Conservation (phyloP, 495 filamentous ascomycete species). For the Paragyromitra xinjiangensis region DNA sequence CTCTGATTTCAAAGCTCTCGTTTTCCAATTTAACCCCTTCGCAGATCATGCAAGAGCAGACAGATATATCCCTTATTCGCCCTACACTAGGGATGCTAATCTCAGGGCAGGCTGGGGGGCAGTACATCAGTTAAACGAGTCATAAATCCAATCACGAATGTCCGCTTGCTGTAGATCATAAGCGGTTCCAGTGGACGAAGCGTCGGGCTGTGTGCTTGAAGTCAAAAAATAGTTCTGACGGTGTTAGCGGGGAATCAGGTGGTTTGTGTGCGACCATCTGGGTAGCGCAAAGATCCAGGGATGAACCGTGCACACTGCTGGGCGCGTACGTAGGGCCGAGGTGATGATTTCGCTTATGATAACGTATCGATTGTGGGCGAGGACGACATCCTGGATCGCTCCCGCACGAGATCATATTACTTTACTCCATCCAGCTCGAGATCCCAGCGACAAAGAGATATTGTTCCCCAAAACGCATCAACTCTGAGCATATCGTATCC, state of each 20-base stretch:
- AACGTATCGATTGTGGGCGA: slow-evolving; percentile 30
- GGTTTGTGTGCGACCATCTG: slow-evolving; percentile 16
- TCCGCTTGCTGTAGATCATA: slow-evolving; percentile 28
- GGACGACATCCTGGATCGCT: slow-evolving; percentile 9
- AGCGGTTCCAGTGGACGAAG: slow-evolving; percentile 37
- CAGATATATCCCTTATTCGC: slow-evolving; percentile 11
- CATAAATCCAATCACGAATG: slow-evolving; percentile 19
- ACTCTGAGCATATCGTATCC: too few species aligned
- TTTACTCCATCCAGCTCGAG: too few species aligned
- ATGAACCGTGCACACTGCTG: slow-evolving; percentile 47
- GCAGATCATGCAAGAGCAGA: slow-evolving; percentile 10
- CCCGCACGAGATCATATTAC: slow-evolving; percentile 15
- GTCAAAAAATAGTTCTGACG: slow-evolving; percentile 39
- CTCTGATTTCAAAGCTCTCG: slow-evolving; percentile 4
- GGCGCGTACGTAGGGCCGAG: neutral
- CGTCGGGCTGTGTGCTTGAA: slow-evolving; percentile 42
- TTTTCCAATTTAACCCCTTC: slow-evolving; percentile 30
- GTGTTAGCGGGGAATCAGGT: slow-evolving; percentile 22
- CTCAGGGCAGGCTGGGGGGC: neutral
- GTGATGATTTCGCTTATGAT: slow-evolving; percentile 40
- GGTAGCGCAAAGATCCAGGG: slow-evolving; percentile 24
- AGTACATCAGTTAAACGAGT: slow-evolving; percentile 6
- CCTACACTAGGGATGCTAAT: neutral
- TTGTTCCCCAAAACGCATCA: too few species aligned
- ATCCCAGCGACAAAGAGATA: too few species aligned